A percentile compares a stretch with the other conserved stretches of the same genome.
Evolutionary conservation across 331 rosid species (phyloP).

Genomic region (Saraca asoca): DNA sequence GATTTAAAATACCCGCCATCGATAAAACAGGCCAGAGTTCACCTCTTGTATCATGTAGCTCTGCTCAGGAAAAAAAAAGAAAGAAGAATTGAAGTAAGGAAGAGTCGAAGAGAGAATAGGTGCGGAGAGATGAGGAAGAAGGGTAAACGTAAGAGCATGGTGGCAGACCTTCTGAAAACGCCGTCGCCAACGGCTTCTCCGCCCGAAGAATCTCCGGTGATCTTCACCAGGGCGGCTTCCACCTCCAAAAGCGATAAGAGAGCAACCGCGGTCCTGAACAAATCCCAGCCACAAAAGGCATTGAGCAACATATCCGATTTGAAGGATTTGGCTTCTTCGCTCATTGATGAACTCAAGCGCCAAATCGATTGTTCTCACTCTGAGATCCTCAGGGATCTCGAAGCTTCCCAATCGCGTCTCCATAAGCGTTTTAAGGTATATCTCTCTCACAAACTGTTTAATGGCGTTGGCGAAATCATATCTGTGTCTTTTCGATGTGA

Average conservation of each 20-base stretch:
- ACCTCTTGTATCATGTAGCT: too few relatives aligned
- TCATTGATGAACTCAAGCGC: slow-evolving; percentile 68
- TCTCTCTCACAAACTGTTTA: slow-evolving; percentile 9
- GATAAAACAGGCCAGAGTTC: too few relatives aligned
- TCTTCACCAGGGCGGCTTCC: slow-evolving; percentile 48
- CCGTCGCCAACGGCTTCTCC: slow-evolving; percentile 56
- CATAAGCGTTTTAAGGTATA: slow-evolving; percentile 81
- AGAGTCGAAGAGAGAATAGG: not conserved
- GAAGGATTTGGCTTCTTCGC: slow-evolving; percentile 66
- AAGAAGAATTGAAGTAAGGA: too few relatives aligned
- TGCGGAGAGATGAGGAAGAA: slow-evolving; percentile 46
- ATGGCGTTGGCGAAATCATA: slow-evolving; percentile 1
- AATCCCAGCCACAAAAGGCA: slow-evolving; percentile 44
- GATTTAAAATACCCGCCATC: slow-evolving; percentile 12
- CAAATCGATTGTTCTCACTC: slow-evolving; percentile 78
- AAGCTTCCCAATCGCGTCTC: slow-evolving; percentile 73
- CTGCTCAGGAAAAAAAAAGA: too few relatives aligned
- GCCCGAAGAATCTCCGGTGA: slow-evolving; percentile 46
- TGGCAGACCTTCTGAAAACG: slow-evolving; percentile 62
- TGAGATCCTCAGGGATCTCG: slow-evolving; percentile 74
- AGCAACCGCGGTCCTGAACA: slow-evolving; percentile 34
- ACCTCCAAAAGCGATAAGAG: slow-evolving; percentile 47
- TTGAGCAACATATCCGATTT: slow-evolving; percentile 69
- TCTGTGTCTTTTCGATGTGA: not conserved
- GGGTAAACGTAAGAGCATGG: slow-evolving; percentile 43